A percentile compares a stretch with the other conserved stretches of the same genome.
phyloP scores from a whole-genome alignment of 2,329 filamentous ascomycete genomes.

The Neofusicoccum sp. region DNA sequence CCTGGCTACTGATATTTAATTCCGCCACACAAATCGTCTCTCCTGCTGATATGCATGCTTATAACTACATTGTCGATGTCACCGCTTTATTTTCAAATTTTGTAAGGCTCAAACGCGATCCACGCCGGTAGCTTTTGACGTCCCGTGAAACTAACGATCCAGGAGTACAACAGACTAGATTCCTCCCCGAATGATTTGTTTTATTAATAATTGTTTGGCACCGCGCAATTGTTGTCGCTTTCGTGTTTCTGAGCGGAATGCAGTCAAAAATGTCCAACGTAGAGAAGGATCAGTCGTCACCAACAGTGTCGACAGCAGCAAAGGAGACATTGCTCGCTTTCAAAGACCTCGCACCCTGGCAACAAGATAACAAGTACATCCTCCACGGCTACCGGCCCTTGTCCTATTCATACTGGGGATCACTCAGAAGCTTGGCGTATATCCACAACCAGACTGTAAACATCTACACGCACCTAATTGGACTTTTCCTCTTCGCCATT shows the following conservation, averaged over 20 bases:
- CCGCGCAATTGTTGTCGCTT: too few species aligned
- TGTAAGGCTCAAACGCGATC: background rate
- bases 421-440: conserved; percentile 59
- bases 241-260: too few species aligned
- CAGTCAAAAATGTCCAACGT: background rate
- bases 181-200: too few species aligned
- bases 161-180: too few species aligned
- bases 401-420: conserved; percentile 60
- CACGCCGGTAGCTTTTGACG: too few species aligned
- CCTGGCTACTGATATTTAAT: background rate
- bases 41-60: background rate
- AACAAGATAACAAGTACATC: conserved; percentile 68
- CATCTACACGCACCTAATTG: conserved; percentile 65
- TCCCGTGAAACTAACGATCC: too few species aligned
- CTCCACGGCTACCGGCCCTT: conserved; percentile 62
- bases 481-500: conserved; percentile 27
- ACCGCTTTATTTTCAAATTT: background rate
- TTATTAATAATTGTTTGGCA: too few species aligned
- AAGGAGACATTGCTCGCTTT: background rate
- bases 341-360: conserved; percentile 44
- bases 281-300: background rate
- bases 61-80: background rate
- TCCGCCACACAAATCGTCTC: background rate
- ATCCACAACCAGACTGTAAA: conserved; percentile 70
- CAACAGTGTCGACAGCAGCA: too few species aligned